Evolutionary conservation across 2,329 filamentous ascomycete species (phyloP).

Genomic region (Cadophora sp.): DNA sequence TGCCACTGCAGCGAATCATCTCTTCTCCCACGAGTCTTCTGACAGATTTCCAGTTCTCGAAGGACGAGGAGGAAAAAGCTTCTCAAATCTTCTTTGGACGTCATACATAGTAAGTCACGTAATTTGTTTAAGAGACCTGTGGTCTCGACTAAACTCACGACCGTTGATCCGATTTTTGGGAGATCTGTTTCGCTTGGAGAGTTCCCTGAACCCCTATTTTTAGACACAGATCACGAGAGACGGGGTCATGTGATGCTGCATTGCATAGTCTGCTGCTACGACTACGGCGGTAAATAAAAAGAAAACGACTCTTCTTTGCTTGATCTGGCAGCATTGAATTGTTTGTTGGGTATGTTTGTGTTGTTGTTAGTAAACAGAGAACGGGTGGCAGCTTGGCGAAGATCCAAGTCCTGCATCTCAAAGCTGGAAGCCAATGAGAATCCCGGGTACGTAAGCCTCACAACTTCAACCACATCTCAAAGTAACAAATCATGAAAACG

Average conservation of each 20-base stretch:
- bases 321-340: neutral
- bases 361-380: conserved; percentile 9
- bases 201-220: neutral
- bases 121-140: neutral
- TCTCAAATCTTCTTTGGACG: neutral
- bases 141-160: too few relatives aligned
- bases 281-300: neutral
- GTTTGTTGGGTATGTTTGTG: neutral
- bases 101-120: neutral
- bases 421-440: neutral
- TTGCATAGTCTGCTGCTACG: neutral
- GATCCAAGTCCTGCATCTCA: conserved; percentile 1
- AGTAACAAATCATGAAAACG: neutral
- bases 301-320: neutral
- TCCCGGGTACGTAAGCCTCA: neutral
- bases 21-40: conserved; percentile 4
- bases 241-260: neutral
- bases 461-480: neutral
- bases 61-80: neutral
- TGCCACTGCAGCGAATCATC: neutral
- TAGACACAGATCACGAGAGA: neutral
- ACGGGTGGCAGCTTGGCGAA: conserved; percentile 1
- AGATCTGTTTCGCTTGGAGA: neutral
- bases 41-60: neutral
- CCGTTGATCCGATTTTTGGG: conserved; percentile 7